These are phyloP conservation scores for Cyanodermella asteris DNA, from an alignment of 2,329 filamentous ascomycete genomes.

Conservation along the genomic window DNA sequence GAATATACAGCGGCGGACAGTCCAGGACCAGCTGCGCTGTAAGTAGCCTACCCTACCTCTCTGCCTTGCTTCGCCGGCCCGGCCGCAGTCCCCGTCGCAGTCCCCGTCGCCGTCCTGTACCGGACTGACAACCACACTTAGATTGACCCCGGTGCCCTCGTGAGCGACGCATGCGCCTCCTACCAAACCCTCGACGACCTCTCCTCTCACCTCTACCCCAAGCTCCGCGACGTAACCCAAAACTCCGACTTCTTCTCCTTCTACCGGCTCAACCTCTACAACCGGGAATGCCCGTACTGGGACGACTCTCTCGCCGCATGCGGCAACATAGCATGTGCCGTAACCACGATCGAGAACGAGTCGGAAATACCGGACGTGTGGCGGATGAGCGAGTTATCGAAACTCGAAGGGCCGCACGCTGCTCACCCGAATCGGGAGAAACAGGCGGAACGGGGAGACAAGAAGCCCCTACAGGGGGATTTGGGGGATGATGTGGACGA, in stretches of 20 bases:
- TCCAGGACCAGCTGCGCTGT: conserved; percentile 17
- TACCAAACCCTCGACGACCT: conserved; percentile 75
- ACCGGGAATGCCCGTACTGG: conserved; percentile 93
- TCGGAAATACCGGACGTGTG: conserved; percentile 81
- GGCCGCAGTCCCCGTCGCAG: conserved; percentile 14
- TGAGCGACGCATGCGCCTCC: conserved; percentile 84
- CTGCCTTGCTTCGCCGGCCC: no score
- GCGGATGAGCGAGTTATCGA: conserved; percentile 78
- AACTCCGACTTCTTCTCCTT: conserved; percentile 96
- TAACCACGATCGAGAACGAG: conserved; percentile 86
- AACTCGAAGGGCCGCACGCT: conserved; percentile 78
- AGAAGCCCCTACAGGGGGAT: conserved; percentile 57
- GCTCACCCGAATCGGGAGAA: conserved; percentile 59
- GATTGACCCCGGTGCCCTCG: conserved; percentile 74
- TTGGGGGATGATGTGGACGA: conserved; percentile 76
- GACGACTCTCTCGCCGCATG: conserved; percentile 82
- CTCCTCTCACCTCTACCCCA: conserved; percentile 55
- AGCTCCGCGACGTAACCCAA: conserved; percentile 58
- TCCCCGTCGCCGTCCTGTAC: conserved; percentile 8
- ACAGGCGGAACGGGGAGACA: conserved; percentile 44
- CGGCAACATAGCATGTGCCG: conserved; percentile 88
- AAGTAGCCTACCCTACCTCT: conserved; percentile 7
- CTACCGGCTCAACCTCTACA: conserved; percentile 85
- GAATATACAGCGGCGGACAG: conserved; percentile 12
- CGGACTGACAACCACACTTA: conserved; percentile 19